Percentiles rank a stretch among this genome's conserved stretches.
Conservation (phyloP, 352 stramenopile genomes). For the Pythium rhizo-oryzae region DNA sequence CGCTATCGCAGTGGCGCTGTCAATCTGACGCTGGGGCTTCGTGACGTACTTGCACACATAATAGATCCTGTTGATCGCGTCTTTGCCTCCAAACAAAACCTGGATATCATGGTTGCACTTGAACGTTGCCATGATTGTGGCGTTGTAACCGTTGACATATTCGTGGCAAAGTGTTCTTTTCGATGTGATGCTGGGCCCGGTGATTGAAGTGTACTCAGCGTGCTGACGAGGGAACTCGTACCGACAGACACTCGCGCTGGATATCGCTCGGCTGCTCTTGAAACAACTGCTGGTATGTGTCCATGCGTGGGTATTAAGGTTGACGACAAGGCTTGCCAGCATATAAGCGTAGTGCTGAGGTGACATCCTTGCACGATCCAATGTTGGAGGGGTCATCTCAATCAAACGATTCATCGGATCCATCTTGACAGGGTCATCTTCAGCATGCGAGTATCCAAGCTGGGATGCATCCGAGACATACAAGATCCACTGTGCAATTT, state of each 20-base stretch:
- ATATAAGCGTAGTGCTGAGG: background rate
- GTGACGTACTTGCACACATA: slow-evolving; percentile 24
- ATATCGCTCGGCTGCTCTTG: slow-evolving; percentile 7
- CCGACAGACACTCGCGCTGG: background rate
- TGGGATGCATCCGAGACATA: background rate
- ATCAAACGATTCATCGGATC: slow-evolving; percentile 17
- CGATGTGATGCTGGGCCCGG: background rate
- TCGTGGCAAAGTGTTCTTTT: slow-evolving; percentile 1
- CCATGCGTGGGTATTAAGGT: slow-evolving; percentile 18
- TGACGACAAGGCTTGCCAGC: slow-evolving; percentile 16
- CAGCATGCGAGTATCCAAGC: background rate
- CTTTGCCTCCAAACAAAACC: slow-evolving; percentile 3
- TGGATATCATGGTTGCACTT: slow-evolving; percentile 27
- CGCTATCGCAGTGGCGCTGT: slow-evolving; percentile 2
- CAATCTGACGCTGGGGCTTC: slow-evolving; percentile 14
- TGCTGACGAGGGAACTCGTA: slow-evolving; percentile 17
- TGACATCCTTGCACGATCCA: background rate
- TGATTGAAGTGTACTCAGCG: background rate
- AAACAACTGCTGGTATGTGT: slow-evolving; percentile 19
- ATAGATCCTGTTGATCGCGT: slow-evolving; percentile 17
- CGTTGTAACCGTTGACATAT: slow-evolving; percentile 22
- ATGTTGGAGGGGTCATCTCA: slow-evolving; percentile 10
- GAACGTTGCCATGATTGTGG: slow-evolving; percentile 17
- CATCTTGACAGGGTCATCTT: background rate
- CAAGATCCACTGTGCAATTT: slow-evolving; percentile 6